These are phyloP conservation scores for Heliocybe sulcata DNA, from an alignment of 1,284 basidiomycete species.

Conservation along the genomic window DNA sequence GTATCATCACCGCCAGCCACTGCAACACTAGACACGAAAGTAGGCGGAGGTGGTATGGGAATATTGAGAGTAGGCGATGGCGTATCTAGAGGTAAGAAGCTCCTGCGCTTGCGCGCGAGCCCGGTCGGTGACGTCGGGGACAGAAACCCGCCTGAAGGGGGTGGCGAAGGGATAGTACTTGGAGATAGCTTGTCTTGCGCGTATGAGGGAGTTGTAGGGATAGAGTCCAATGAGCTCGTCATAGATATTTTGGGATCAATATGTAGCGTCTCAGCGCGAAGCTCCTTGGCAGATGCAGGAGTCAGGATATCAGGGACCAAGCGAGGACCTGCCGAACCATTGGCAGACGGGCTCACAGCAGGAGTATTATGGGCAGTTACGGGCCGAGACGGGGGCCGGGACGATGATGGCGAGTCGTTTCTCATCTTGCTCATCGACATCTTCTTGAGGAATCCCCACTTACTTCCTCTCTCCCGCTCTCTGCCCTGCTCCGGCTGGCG, in stretches of 20 bases:
- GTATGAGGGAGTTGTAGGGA: conserved; percentile 13
- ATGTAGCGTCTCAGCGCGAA: conserved; percentile 32
- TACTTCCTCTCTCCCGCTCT: conserved; percentile 53
- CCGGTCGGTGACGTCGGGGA: conserved; percentile 25
- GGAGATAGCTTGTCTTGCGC: conserved; percentile 9
- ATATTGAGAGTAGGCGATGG: conserved; percentile 41
- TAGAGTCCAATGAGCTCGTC: conserved; percentile 45
- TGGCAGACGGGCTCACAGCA: neutral
- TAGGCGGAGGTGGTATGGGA: conserved; percentile 52
- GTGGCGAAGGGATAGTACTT: conserved; percentile 13
- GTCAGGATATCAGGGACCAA: conserved; percentile 12
- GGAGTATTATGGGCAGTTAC: conserved; percentile 6
- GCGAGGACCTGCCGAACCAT: conserved; percentile 14
- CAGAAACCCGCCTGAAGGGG: conserved; percentile 5
- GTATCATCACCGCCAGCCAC: conserved; percentile 35
- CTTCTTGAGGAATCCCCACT: conserved; percentile 94
- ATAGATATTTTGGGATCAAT: conserved; percentile 68
- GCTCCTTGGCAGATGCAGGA: conserved; percentile 23
- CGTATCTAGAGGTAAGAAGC: conserved; percentile 78
- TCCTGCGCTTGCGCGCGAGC: conserved; percentile 64
- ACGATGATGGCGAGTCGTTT: conserved; percentile 38
- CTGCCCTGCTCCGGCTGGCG: conserved; percentile 18
- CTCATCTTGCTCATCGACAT: conserved; percentile 91
- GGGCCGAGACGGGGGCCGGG: conserved; percentile 23
- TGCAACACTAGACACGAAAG: conserved; percentile 49